Base-by-base conservation (phyloP, 129 eudicot species). In the Lonicera japonica region DNA sequence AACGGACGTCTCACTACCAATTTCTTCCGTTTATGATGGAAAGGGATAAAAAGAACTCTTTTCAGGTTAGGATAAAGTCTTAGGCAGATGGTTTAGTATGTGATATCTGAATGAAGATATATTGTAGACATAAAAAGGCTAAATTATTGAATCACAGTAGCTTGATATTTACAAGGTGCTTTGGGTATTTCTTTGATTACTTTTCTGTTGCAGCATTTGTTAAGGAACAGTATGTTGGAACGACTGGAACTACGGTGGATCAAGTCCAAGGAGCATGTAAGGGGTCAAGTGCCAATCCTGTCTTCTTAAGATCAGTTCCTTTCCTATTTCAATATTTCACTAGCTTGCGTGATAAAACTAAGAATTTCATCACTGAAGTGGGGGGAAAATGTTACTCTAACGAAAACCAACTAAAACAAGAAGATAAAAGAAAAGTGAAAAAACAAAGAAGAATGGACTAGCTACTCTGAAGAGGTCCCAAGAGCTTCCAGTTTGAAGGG, bases 221-320 rank as follows among this genome's bases (percentile, higher is more conserved):
- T 91, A 36, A 77, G 79, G 60, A 77, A 71, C 40, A 39, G 82
- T 64, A 80, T 48, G 62, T 73, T 87, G 81, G 74, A 69, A 71
- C 46, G 51, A 65, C 60, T 90, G 83, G 81, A 76, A 45, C 58
- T 87, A 25, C 84, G 73, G 45, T 86, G 94, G 87, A 77, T 90
- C 25, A 86, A 80, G 66, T 76, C 89, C 48, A 68, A 73, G 56
- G 81, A 81, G 38, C 97, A 91, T 71, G 95, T 84, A 70, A 77
- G 36, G n/a, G n/a, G n/a, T n/a, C n/a, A n/a, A n/a, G n/a, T n/a
- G n/a, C n/a, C n/a, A n/a, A n/a, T n/a, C n/a, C n/a, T n/a, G n/a
- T n/a, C n/a, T n/a, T n/a, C n/a, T n/a, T n/a, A n/a, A n/a, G 75
- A 4, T 40, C 13, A 21, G n/a, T 54, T 65, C 25, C 67, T 34